Percentiles rank a stretch among this genome's conserved stretches.
Conservation (phyloP, 176 grass and related monocot genomes). For the Paspalum notatum region DNA sequence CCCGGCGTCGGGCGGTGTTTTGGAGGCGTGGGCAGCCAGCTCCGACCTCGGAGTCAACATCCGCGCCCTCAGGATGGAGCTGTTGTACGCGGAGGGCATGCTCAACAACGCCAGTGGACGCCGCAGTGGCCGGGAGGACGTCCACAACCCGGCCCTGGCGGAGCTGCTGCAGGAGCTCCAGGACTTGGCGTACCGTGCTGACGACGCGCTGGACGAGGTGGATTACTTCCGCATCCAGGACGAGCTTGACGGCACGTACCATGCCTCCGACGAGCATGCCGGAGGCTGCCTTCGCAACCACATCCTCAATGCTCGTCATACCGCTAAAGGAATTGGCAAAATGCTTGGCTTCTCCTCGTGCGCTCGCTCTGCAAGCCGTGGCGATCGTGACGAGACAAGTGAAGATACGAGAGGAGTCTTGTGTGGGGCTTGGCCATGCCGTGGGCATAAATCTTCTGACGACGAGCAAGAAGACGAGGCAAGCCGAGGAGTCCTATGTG, state of each 20-base stretch:
- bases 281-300: not conserved
- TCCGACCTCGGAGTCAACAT: not conserved
- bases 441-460: not conserved
- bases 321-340: not conserved
- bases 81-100: not conserved
- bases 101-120: not conserved
- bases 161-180: constrained; percentile 9
- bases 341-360: not conserved
- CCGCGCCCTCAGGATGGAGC: constrained; percentile 3
- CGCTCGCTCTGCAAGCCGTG: too few species aligned
- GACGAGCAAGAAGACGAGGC: not conserved
- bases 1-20: not conserved
- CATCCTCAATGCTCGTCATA: not conserved
- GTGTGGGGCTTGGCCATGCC: not conserved
- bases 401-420: not conserved
- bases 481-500: not conserved
- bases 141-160: not conserved
- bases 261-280: not conserved
- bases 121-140: too few species aligned
- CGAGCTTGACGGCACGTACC: not conserved
- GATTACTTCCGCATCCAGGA: constrained; percentile 45
- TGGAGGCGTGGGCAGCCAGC: constrained; percentile 40
- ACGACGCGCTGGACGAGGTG: constrained; percentile 5
- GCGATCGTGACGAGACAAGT: too few species aligned
- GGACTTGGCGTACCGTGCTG: not conserved